Evolutionary conservation across 495 filamentous ascomycete species (phyloP).

Genomic region (Aeminium ludgeri): DNA sequence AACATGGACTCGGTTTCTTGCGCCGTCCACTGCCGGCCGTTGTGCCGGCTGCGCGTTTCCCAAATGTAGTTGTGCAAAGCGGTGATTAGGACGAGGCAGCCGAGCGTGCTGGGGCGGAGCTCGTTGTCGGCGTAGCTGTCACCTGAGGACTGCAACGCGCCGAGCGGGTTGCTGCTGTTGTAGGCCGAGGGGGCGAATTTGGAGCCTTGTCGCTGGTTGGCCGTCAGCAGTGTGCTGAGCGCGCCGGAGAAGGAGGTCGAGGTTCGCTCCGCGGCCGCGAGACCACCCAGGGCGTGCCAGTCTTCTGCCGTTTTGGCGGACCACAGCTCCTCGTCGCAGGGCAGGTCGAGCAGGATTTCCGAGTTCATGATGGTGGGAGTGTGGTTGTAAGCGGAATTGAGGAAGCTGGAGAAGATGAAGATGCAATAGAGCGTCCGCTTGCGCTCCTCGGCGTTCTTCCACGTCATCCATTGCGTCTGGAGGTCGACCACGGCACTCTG

Average conservation of each 20-base stretch:
- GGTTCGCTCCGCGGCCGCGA: conserved; percentile 45
- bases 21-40: conserved; percentile 77
- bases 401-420: conserved; percentile 75
- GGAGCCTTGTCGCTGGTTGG: conserved; percentile 52
- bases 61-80: conserved; percentile 96
- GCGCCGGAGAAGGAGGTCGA: conserved; percentile 56
- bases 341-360: conserved; percentile 77
- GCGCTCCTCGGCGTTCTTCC: conserved; percentile 78
- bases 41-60: conserved; percentile 86
- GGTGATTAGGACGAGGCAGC: conserved; percentile 85
- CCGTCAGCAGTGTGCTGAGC: conserved; percentile 61
- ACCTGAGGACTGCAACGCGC: conserved; percentile 28
- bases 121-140: conserved; percentile 31
- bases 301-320: conserved; percentile 59
- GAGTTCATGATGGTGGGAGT: conserved; percentile 84
- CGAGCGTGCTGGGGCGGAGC: conserved; percentile 79
- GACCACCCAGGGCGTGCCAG: conserved; percentile 64
- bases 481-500: conserved; percentile 33
- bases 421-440: conserved; percentile 88
- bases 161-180: conserved; percentile 28
- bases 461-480: conserved; percentile 69
- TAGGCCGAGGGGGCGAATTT: conserved; percentile 26
- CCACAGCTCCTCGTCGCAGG: conserved; percentile 90
- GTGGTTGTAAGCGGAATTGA: conserved; percentile 87
- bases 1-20: conserved; percentile 94